phyloP scores from a whole-genome alignment of 129 eudicot genomes.

The Silybum marianum region DNA sequence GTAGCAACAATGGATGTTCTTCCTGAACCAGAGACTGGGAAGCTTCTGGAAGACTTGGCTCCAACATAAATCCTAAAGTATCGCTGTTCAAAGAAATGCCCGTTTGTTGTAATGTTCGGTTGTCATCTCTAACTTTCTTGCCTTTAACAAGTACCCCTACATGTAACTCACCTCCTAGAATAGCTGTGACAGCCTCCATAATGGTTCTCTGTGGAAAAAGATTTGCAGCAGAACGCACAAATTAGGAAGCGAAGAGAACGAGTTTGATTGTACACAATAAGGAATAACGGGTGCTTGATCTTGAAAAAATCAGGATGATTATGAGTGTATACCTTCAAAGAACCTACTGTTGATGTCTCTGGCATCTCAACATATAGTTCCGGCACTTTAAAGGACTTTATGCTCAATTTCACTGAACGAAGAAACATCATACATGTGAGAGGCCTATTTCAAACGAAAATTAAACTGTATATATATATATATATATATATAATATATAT shows the following conservation, averaged over 20 bases:
- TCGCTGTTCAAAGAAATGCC: constrained; percentile 61
- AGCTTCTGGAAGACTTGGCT: constrained; percentile 59
- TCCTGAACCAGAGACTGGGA: constrained; percentile 37
- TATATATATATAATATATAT: constrained; percentile 7
- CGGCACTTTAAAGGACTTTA: constrained; percentile 90
- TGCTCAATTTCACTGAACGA: constrained; percentile 77
- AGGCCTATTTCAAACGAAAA: constrained; percentile 1
- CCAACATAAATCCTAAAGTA: constrained; percentile 72
- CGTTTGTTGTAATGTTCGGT: constrained; percentile 72
- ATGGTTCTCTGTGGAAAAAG: constrained; percentile 59
- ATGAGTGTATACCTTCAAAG: constrained; percentile 70
- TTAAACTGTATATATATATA: neutral
- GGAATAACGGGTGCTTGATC: neutral
- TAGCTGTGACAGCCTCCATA: constrained; percentile 78
- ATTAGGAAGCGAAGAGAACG: neutral
- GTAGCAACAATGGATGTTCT: constrained; percentile 44
- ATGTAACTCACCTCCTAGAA: constrained; percentile 75
- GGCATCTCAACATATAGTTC: constrained; percentile 94
- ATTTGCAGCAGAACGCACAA: constrained; percentile 9
- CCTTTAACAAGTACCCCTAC: constrained; percentile 92
- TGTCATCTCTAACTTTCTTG: constrained; percentile 82
- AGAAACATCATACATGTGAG: constrained; percentile 38
- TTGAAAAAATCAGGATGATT: constrained; percentile 7
- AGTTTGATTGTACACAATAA: neutral
- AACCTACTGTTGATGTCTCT: constrained; percentile 85